Conservation (phyloP, 768 basidiomycete genomes). For the Auricularia heimuer region DNA sequence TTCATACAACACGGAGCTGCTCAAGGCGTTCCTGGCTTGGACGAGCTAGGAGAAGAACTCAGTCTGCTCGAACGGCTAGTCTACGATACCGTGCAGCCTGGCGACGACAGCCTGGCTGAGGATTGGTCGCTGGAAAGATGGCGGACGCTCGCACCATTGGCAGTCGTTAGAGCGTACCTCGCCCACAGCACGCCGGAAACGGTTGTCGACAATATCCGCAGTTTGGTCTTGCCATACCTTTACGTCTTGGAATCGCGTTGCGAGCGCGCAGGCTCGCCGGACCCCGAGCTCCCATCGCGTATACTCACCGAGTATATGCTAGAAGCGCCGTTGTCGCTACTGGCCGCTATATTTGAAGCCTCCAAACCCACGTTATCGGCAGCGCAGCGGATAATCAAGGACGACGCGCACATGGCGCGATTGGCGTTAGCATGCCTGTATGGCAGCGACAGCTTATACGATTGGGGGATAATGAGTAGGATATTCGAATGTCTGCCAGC, state of each 20-base stretch:
- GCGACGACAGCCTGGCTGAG: slow-evolving; percentile 31
- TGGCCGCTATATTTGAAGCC: slow-evolving; percentile 72
- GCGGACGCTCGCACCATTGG: slow-evolving; percentile 53
- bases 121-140: slow-evolving; percentile 74
- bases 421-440: slow-evolving; percentile 86
- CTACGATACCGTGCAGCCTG: slow-evolving; percentile 59
- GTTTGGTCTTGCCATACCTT: slow-evolving; percentile 84
- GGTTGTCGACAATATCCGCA: slow-evolving; percentile 56
- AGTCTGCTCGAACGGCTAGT: slow-evolving; percentile 77
- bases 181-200: slow-evolving; percentile 55
- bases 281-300: slow-evolving; percentile 53
- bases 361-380: slow-evolving; percentile 81
- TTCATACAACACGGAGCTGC: slow-evolving; percentile 82
- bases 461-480: slow-evolving; percentile 77
- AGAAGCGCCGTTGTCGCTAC: slow-evolving; percentile 52
- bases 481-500: slow-evolving; percentile 96
- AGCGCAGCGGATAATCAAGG: slow-evolving; percentile 62
- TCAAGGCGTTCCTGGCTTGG: slow-evolving; percentile 64
- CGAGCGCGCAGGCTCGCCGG: slow-evolving; percentile 68
- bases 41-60: slow-evolving; percentile 85
- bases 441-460: slow-evolving; percentile 57
- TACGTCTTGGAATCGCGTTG: slow-evolving; percentile 83
- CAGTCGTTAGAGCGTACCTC: slow-evolving; percentile 69
- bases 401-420: slow-evolving; percentile 76
- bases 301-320: slow-evolving; percentile 67